Base-by-base conservation (phyloP, 176 grass and related monocot genomes). In the Musa acuminata region DNA sequence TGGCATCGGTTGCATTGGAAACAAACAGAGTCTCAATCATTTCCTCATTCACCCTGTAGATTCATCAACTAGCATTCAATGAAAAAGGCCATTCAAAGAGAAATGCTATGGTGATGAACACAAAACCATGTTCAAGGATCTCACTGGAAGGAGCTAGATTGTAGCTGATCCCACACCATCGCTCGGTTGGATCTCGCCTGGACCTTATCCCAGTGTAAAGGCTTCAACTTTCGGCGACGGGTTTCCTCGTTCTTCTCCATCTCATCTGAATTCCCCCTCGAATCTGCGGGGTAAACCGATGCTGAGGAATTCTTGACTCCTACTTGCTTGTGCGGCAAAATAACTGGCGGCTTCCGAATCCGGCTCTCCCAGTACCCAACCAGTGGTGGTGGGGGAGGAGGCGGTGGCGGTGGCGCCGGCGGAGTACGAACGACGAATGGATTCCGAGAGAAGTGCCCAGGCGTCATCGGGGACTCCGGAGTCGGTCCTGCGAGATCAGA, bases 21-120 rank as follows among this genome's bases (percentile, higher is more conserved):
- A 90, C 92, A 78, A 99, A 99, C 79, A 99, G n/a, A 1, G 95
- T 94, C 85, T 94, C 91, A 20, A 99, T 99, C 95, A 99, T 99
- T 81, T 99, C 95, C 84, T 99, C 95, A 52, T 99, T 94, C 50
- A 99, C 90, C 80, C 95, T 99, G 65, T 49, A 49, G 68, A 53
- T 76, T 82, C 62, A 82, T 62, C 2, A 77, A 80, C 10, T 60
- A 67, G 21, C 14, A 67, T 5, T 78, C 9, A 21, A 17, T 35
- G n/a, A 49, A 70, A 72, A 16, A 13, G 19, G 35, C 35, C 35
- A 43, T 43, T 43, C 35, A 6, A 43, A 43, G 35, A 43, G 35
- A 5, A 0, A 43, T 43, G 35, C 35, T 4, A 43, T 43, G 4
- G 35, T 43, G 35, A 43, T 6, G 35, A 43, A 43, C 3, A 43